Evolutionary conservation across 352 stramenopile species (phyloP).

Genomic region (Globisporangium okanoganense): DNA sequence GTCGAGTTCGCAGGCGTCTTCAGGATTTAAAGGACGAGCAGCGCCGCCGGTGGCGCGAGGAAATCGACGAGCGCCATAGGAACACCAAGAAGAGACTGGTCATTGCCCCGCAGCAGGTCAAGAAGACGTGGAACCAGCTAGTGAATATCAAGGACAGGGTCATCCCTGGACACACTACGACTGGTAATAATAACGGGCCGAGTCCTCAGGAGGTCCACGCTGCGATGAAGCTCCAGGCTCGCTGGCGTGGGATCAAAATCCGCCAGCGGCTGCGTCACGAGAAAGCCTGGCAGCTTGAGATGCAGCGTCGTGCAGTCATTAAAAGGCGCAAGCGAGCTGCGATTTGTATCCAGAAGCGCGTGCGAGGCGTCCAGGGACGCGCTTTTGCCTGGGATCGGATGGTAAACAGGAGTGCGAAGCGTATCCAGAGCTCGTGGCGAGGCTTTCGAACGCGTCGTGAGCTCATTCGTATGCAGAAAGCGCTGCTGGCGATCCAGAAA

Average conservation of each 20-base stretch:
- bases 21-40: conserved; percentile 9
- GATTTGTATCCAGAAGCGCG: conserved; percentile 49
- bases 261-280: conserved; percentile 39
- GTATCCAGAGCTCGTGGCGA: conserved; percentile 57
- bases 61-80: conserved; percentile 20
- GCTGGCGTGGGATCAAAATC: conserved; percentile 41
- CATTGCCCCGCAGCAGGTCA: conserved; percentile 9
- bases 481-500: conserved; percentile 39
- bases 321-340: conserved; percentile 29
- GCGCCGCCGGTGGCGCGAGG: conserved; percentile 18
- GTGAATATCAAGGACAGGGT: conserved; percentile 14
- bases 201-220: conserved; percentile 25
- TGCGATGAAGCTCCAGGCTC: conserved; percentile 40
- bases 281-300: conserved; percentile 25
- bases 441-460: conserved; percentile 42
- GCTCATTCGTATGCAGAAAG: conserved; percentile 36
- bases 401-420: conserved; percentile 29
- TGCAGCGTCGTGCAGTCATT: conserved; percentile 24
- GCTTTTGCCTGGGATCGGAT: conserved; percentile 32
- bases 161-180: background rate
- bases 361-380: conserved; percentile 51
- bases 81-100: conserved; percentile 1
- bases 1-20: conserved; percentile 6
- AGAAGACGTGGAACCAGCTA: conserved; percentile 22
- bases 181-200: background rate